These are phyloP conservation scores for Trichophyton equinum DNA, from an alignment of 2,329 filamentous ascomycete species.

Conservation along the genomic window DNA sequence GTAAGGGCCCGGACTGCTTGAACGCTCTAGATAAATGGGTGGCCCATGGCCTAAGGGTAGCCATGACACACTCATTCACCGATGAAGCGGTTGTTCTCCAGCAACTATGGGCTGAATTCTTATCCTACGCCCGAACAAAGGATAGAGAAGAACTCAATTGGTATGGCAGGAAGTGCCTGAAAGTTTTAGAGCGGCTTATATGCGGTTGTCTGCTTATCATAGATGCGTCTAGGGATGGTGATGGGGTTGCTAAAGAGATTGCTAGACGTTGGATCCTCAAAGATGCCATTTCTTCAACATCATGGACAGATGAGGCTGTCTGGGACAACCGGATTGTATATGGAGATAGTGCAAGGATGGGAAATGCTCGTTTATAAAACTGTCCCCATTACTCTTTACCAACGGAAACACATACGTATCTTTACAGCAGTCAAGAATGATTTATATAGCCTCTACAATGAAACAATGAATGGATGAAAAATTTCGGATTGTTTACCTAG, in stretches of 20 bases:
- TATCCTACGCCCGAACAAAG: slow-evolving; percentile 7
- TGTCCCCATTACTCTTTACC: not conserved
- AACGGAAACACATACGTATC: not conserved
- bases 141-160: slow-evolving; percentile 21
- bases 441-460: not conserved
- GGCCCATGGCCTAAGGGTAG: slow-evolving; percentile 36
- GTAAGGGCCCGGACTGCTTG: slow-evolving; percentile 10
- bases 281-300: not conserved
- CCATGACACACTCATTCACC: slow-evolving; percentile 37
- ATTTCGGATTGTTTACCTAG: not conserved
- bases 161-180: slow-evolving; percentile 21
- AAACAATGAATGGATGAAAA: not conserved
- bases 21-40: slow-evolving; percentile 28
- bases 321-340: slow-evolving; percentile 16
- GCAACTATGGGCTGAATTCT: slow-evolving; percentile 12
- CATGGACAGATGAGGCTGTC: slow-evolving; percentile 11
- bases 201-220: slow-evolving; percentile 22
- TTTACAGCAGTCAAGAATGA: not conserved
- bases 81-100: slow-evolving; percentile 22
- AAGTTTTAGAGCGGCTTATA: slow-evolving; percentile 22
- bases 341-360: slow-evolving; percentile 4
- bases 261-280: slow-evolving; percentile 11
- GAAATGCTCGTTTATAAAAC: slow-evolving; percentile 6
- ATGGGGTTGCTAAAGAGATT: slow-evolving; percentile 21
- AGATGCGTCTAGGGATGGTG: slow-evolving; percentile 23